Base-by-base conservation (phyloP, 257 asterid genomes). In the Solanum ossicruentum region DNA sequence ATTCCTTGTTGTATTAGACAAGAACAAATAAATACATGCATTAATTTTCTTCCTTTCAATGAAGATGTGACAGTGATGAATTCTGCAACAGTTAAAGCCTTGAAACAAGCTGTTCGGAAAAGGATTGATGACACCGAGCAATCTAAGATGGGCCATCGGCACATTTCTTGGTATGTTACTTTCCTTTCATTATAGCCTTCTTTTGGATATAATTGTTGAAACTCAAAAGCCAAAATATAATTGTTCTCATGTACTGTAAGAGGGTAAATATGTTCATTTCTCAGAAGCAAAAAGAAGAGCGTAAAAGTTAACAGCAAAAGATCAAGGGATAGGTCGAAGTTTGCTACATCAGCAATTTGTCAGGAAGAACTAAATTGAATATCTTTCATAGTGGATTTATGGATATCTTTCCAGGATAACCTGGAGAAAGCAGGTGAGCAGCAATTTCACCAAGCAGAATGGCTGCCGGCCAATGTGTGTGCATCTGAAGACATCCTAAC, bases 141-240 rank as follows among this genome's bases (percentile, higher is more conserved):
- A 60, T 91, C 98, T 41, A 86, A 82, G 56, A 94, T 95, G 99
- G 99, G 99, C 9, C 97, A 95, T 89, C 97, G 98, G 55, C 98
- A 95, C 69, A 92, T 95, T 87, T 95, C 98, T 84, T 95, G 99
- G 98, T 94, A 86, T 28, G 91, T 55, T 70, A 17, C 11, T 49
- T 67, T 83, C 61, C 85, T 83, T 81, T 58, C 60, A 81, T 43
- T 54, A 51, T 77, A 51, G 61, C 70, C 77, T 8, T 67, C 81
- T 54, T 67, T 36, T 69, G 85, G 81, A 67, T 83, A 58, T 10
- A 21, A 73, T 12, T 73, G 20, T 45, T n/a, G 81, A 12, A 21
- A 49, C 81, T 75, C 60, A 6, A 75, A 75, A 49, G 15, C 12
- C 61, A 77, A 77, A 23, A 77, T 12, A 15, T 47, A 21, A 49